Percentiles rank a stretch among this genome's conserved stretches.
These are phyloP conservation scores for Crithidia expoeki DNA, from an alignment of 208 protist species.

Conservation along the genomic window DNA sequence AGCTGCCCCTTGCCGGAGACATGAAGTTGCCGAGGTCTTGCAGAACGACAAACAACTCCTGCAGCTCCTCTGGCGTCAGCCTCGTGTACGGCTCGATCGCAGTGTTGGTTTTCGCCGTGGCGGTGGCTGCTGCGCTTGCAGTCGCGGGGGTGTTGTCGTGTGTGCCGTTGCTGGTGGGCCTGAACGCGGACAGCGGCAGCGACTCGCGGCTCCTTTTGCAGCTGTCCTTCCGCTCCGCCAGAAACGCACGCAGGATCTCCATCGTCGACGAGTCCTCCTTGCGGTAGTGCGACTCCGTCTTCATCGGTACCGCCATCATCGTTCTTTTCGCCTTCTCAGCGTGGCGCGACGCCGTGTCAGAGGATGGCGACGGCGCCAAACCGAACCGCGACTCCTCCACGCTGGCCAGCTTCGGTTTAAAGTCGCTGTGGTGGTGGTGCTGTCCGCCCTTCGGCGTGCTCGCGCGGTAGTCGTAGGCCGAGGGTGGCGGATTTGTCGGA, in stretches of 20 bases:
- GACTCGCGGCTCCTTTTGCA: not conserved
- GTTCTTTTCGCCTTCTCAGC: no score
- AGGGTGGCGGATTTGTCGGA: no score
- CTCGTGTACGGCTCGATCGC: not conserved
- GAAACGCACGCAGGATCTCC: slow-evolving; percentile 5
- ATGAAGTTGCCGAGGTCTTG: not conserved
- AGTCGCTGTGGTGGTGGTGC: no score
- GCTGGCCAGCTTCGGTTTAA: no score
- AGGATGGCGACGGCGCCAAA: no score
- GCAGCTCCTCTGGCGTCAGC: slow-evolving; percentile 5
- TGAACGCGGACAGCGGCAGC: not conserved
- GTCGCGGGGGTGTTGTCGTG: not conserved
- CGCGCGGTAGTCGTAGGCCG: no score
- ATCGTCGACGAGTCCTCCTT: not conserved
- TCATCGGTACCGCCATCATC: no score
- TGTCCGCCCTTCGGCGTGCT: no score
- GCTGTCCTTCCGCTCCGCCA: not conserved
- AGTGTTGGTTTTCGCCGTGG: not conserved
- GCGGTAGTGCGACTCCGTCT: not conserved
- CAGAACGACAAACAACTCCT: slow-evolving; percentile 10
- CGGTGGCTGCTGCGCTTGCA: not conserved
- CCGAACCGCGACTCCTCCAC: no score
- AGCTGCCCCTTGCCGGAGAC: not conserved
- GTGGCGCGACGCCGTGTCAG: no score
- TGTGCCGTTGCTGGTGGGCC: not conserved